Percentiles rank a stretch among this genome's conserved stretches.
phyloP scores from a whole-genome alignment of 108 stramenopile genomes.

The Seminavis robusta region DNA sequence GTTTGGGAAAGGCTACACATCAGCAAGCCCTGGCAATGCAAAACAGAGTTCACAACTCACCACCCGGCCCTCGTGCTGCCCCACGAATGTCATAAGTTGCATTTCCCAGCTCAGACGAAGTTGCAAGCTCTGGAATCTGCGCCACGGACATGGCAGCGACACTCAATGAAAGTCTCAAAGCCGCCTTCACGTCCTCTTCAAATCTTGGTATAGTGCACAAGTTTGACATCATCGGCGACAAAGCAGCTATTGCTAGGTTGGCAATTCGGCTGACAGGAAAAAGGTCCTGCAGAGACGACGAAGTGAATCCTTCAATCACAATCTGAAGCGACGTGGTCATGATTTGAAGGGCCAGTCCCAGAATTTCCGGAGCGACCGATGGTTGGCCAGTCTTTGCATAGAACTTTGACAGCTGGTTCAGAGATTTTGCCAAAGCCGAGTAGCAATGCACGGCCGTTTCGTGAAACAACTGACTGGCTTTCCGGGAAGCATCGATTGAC shows the following conservation, averaged over 20 bases:
- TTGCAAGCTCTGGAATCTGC: conserved; percentile 64
- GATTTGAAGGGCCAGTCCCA: conserved; percentile 15
- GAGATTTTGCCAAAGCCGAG: conserved; percentile 72
- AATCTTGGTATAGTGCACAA: not conserved
- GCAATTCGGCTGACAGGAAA: conserved; percentile 62
- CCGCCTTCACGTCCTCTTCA: conserved; percentile 11
- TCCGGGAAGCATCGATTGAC: conserved; percentile 14
- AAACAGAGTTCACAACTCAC: too few species aligned
- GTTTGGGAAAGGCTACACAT: too few species aligned
- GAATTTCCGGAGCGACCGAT: not conserved
- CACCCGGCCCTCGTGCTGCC: conserved; percentile 79
- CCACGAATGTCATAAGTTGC: conserved; percentile 78
- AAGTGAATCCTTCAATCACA: conserved; percentile 12
- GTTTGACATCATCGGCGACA: conserved; percentile 51
- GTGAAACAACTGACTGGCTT: conserved; percentile 21
- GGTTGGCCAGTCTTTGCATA: not conserved
- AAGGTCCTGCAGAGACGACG: conserved; percentile 14
- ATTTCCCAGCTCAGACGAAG: conserved; percentile 51
- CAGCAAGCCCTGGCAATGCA: too few species aligned
- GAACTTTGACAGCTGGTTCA: conserved; percentile 36
- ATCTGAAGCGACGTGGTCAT: conserved; percentile 10
- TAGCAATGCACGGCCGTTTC: conserved; percentile 70
- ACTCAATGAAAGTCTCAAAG: conserved; percentile 4
- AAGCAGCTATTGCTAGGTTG: conserved; percentile 54
- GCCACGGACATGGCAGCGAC: conserved; percentile 38